These are phyloP conservation scores for Tripterygium wilfordii DNA, from an alignment of 177 flowering plant genomes.

Conservation along the genomic window DNA sequence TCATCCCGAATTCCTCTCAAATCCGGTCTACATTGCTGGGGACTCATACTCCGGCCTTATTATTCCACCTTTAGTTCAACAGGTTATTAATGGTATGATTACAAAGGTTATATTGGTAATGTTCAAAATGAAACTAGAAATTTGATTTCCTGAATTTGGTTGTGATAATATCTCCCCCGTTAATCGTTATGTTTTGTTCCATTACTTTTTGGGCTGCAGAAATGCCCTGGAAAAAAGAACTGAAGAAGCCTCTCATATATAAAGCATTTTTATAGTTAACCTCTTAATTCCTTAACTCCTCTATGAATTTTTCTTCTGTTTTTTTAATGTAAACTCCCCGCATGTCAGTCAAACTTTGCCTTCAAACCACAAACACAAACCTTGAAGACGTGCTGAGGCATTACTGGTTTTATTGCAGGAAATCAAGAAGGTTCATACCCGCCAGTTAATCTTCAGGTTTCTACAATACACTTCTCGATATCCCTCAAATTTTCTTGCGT, in stretches of 20 bases:
- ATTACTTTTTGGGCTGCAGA: background rate
- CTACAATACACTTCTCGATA: too few relatives aligned
- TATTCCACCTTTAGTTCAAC: slow-evolving; percentile 3
- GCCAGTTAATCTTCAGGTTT: slow-evolving; percentile 33
- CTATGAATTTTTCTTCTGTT: too few relatives aligned
- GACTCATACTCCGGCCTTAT: slow-evolving; percentile 15
- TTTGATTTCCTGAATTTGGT: background rate
- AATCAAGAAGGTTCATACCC: slow-evolving; percentile 22
- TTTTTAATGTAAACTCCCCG: too few relatives aligned
- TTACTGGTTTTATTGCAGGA: slow-evolving; percentile 15
- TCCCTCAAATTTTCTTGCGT: too few relatives aligned
- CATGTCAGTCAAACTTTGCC: too few relatives aligned
- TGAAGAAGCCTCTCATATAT: too few relatives aligned
- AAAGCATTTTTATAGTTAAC: too few relatives aligned
- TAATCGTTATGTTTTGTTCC: background rate
- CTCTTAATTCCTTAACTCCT: too few relatives aligned
- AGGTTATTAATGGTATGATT: slow-evolving; percentile 7
- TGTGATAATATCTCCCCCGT: background rate
- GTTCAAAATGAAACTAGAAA: too few relatives aligned
- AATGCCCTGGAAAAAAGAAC: too few relatives aligned
- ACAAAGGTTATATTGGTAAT: background rate
- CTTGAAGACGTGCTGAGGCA: too few relatives aligned
- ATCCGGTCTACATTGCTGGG: slow-evolving; percentile 14
- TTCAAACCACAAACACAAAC: too few relatives aligned
- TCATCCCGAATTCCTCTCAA: slow-evolving; percentile 8